These are phyloP conservation scores for Geotrichum fermentans DNA, from an alignment of 1,139 yeast species.

Conservation along the genomic window DNA sequence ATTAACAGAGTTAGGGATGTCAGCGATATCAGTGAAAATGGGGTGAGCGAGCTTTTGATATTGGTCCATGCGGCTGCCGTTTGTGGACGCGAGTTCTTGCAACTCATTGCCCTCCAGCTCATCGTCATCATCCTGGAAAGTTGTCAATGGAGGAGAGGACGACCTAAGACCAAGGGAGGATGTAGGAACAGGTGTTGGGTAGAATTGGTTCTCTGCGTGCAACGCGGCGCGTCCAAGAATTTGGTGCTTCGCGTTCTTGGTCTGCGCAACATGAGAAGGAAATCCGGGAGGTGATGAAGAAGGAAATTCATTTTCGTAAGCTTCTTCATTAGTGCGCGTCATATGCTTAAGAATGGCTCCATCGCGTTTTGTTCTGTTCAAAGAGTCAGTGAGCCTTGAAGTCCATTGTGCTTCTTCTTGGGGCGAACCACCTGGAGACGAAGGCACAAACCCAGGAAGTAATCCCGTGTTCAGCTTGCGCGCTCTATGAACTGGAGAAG, in stretches of 20 bases:
- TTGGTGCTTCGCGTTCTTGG: not conserved
- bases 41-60: not conserved
- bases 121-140: slow-evolving; percentile 7
- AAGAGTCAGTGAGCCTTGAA: slow-evolving; percentile 1
- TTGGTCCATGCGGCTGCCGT: not conserved
- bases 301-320: slow-evolving; percentile 2
- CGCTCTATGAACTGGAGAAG: slow-evolving; percentile 1
- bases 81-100: not conserved
- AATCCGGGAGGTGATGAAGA: slow-evolving; percentile 10
- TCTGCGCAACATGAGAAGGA: not conserved
- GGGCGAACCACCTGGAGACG: slow-evolving; percentile 6
- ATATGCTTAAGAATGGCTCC: not conserved
- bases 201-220: slow-evolving; percentile 14
- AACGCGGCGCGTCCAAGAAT: not conserved
- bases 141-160: slow-evolving; percentile 24
- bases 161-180: slow-evolving; percentile 25
- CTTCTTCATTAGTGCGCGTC: not conserved
- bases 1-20: slow-evolving; percentile 19
- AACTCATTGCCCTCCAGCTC: slow-evolving; percentile 6
- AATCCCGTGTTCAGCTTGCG: not conserved
- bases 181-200: slow-evolving; percentile 34
- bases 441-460: slow-evolving; percentile 15
- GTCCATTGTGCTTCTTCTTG: slow-evolving; percentile 3
- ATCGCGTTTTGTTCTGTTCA: not conserved
- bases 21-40: not conserved